Evolutionary conservation across 2,329 filamentous ascomycete genomes (phyloP), one percentile per base, ranked within the genome.

Genomic region (Aureobasidium melanogenum): DNA sequence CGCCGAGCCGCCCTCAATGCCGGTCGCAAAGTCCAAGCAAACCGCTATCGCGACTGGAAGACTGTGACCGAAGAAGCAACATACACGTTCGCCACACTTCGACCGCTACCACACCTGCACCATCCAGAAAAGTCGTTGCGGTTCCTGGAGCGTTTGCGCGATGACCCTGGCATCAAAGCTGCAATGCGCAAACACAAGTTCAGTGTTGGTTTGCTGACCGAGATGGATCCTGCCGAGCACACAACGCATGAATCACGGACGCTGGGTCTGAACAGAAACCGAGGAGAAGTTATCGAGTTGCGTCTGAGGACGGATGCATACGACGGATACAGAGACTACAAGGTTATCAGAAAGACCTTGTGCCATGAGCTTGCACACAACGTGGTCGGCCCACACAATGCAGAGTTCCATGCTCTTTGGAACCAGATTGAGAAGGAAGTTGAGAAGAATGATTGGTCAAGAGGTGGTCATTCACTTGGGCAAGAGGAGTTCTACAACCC

Each of bases 361-460:
- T 97, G 93, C 71, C 94, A 99, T 76, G 94, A 99, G 77, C 80
- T 99, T 19, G 88, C 92, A 66, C 94, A 99, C 74, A 97, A 96
- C 68, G 89, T 96, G 10, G 87, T 88, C 75, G 81, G 88, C 0
- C 84, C 88, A 0, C 94, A 99, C 73, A 91, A 97, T 73, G 79
- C 84, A 19, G 77, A 88, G 50, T 99, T 99, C 70, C 97, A 94
- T 93, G 84, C 91, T 58, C 73, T 99, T 68, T 96, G 89, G 66
- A 86, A 86, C 67, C 82, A 88, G 77, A 95, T 97, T 69, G 92
- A 97, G 78, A 81, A 82, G 55, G 93, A 97, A 77, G 93, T 97
- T 3, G 87, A 88, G 62, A 78, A 77, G 52, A 88, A 83, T 17
- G 91, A 97, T 76, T 96, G 89, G 86, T 87, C 80, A 69, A 80